Evolutionary conservation across 1,284 basidiomycete species (phyloP).

Genomic region (Microbotryum lychnidis-dioicae): DNA sequence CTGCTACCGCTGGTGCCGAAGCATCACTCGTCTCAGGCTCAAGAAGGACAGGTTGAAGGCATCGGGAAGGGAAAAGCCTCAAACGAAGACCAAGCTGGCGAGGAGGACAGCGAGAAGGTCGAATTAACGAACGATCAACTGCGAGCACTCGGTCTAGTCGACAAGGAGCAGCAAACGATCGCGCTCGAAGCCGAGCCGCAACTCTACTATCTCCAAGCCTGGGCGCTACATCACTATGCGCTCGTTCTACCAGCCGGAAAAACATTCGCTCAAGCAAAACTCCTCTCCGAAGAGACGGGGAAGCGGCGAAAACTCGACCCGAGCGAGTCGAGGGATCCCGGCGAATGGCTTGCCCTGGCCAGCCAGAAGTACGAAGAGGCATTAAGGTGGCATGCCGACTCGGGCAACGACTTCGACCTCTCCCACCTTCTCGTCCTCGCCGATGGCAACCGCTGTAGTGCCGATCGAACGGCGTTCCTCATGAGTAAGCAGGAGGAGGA

Average conservation of each 20-base stretch:
- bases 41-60: too few relatives aligned
- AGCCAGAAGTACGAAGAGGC: slow-evolving; percentile 6
- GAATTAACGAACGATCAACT: not conserved
- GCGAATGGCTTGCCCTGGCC: slow-evolving; percentile 19
- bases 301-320: slow-evolving; percentile 29
- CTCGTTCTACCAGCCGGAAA: slow-evolving; percentile 10
- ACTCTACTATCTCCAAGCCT: slow-evolving; percentile 18
- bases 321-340: slow-evolving; percentile 16
- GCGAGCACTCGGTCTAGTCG: slow-evolving; percentile 17
- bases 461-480: not conserved
- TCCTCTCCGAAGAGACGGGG: not conserved
- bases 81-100: not conserved
- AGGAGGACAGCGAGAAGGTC: slow-evolving; percentile 11
- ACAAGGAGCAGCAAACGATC: not conserved
- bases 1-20: slow-evolving; percentile 10
- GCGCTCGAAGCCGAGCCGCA: not conserved
- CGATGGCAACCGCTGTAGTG: not conserved
- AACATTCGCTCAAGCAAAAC: not conserved
- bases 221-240: slow-evolving; percentile 16
- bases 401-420: too few relatives aligned
- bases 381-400: not conserved
- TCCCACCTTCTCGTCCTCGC: too few relatives aligned
- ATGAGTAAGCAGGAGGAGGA: not conserved
- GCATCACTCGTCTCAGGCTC: too few relatives aligned
- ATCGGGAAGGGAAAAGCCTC: too few relatives aligned